A percentile compares a stretch with the other conserved stretches of the same genome.
phyloP scores from a whole-genome alignment of 768 basidiomycete genomes.

The Candolleomyces efflorescens region DNA sequence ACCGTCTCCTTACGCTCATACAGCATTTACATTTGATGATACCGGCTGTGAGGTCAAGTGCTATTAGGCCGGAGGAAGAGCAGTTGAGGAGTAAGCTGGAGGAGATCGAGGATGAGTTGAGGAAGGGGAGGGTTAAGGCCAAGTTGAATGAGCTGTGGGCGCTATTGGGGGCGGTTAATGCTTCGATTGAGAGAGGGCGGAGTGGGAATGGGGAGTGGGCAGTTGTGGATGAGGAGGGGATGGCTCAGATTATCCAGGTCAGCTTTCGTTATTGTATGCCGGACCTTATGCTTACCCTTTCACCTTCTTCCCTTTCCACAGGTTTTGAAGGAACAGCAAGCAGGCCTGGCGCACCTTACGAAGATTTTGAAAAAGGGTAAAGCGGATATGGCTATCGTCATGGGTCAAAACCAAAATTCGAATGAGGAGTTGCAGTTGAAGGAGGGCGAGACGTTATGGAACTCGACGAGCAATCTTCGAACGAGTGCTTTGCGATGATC shows the following conservation, averaged over 20 bases:
- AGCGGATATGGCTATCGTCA: slow-evolving; percentile 63
- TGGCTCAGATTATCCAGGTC: slow-evolving; percentile 73
- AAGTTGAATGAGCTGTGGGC: slow-evolving; percentile 87
- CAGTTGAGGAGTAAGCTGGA: slow-evolving; percentile 65
- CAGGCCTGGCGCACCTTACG: slow-evolving; percentile 75
- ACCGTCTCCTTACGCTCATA: slow-evolving; percentile 64
- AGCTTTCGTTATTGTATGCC: slow-evolving; percentile 12
- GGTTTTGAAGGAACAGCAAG: slow-evolving; percentile 77
- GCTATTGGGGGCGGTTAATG: slow-evolving; percentile 67
- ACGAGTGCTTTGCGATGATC: slow-evolving; percentile 30
- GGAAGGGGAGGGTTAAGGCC: slow-evolving; percentile 57
- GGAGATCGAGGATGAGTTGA: slow-evolving; percentile 70
- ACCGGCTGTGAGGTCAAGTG: slow-evolving; percentile 67
- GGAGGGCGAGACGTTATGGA: slow-evolving; percentile 29
- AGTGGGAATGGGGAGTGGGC: slow-evolving; percentile 59
- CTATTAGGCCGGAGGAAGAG: slow-evolving; percentile 80
- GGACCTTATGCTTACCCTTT: slow-evolving; percentile 6
- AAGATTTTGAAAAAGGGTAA: slow-evolving; percentile 63
- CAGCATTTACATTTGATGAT: slow-evolving; percentile 79
- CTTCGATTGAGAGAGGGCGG: slow-evolving; percentile 48
- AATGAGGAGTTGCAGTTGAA: slow-evolving; percentile 14
- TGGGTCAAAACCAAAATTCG: slow-evolving; percentile 40
- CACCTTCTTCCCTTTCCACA: too few relatives aligned
- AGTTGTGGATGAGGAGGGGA: slow-evolving; percentile 83
- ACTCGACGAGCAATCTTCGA: slow-evolving; percentile 31